Base-by-base conservation (phyloP, 2,329 filamentous ascomycete genomes). In the Penicillium sp. region DNA sequence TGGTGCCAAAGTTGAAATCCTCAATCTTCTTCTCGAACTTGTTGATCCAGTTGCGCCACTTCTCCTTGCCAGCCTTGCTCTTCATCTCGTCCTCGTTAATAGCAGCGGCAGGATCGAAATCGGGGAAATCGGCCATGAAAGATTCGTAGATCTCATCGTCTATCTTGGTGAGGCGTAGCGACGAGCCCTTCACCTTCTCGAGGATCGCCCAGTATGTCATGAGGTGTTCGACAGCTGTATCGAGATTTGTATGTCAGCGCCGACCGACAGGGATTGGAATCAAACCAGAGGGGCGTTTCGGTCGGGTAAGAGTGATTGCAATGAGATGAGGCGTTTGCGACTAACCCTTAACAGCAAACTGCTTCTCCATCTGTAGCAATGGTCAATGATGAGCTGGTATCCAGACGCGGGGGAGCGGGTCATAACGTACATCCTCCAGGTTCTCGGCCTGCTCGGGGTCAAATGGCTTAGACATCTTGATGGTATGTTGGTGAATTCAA, bases 1-100 rank as follows among this genome's bases (percentile, higher is more conserved):
- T 93, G 37, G 95, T 97, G 59, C 95, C 95, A 79, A 97, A 99
- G 83, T 97, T 99, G 84, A 89, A 99, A 80, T 99, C 96, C 66
- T 95, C 90, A n/a, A 99, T 84, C 80, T 87, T 94, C 80, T 96
- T 93, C 82, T 98, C 93, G 78, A 97, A 99, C 65, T 85, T 83
- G 85, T 91, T 93, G 86, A 97, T 91, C 82, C 97, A 99, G 68
- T 90, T 91, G 73, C 95, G 88, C 95, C 95, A 99, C 76, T 86
- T 86, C 80, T 96, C 92, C 84, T 99, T 99, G 76, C 94, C 94
- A 15, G 83, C 80, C 82, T 96, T 96, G 86, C 92, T 97, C 89
- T 99, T 99, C 94, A 99, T 97, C 71, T 91, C 85, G 70, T 97
- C 90, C 82, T 99, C 95, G 76, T 96, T 80, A 67, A 99, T 89